phyloP scores from a whole-genome alignment of 805 yeast species.

The Zygotorulaspora sp. region DNA sequence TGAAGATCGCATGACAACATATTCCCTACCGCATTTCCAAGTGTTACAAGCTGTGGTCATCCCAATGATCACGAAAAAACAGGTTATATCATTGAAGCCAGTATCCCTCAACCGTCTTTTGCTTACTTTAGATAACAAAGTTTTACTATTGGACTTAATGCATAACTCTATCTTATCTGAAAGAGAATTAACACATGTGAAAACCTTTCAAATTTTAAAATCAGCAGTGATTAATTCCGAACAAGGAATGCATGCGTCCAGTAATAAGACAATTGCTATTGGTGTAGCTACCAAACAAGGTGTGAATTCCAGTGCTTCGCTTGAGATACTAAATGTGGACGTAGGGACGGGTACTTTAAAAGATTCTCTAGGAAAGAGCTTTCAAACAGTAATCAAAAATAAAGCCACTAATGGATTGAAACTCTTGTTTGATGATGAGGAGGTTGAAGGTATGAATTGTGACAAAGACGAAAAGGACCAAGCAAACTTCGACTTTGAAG shows the following conservation, averaged over 20 bases:
- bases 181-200: conserved; percentile 27
- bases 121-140: conserved; percentile 27
- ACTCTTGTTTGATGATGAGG: conserved; percentile 22
- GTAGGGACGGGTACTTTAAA: conserved; percentile 64
- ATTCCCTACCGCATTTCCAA: conserved; percentile 28
- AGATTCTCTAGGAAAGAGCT: conserved; percentile 66
- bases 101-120: conserved; percentile 31
- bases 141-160: conserved; percentile 29
- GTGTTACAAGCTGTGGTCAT: conserved; percentile 18
- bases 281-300: conserved; percentile 32
- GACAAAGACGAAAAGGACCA: conserved; percentile 14
- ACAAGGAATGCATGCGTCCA: conserved; percentile 4
- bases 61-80: conserved; percentile 24
- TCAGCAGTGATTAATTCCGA: conserved; percentile 22
- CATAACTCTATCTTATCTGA: conserved; percentile 26
- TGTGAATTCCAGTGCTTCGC: conserved; percentile 25
- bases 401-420: conserved; percentile 21
- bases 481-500: conserved; percentile 18
- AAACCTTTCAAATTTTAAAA: conserved; percentile 27
- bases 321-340: conserved; percentile 41
- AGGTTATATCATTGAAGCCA: conserved; percentile 25
- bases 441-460: conserved; percentile 3
- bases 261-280: conserved; percentile 27
- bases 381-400: conserved; percentile 13
- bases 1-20: conserved; percentile 17